phyloP scores from a whole-genome alignment of 768 basidiomycete genomes.

The Mycena galericulata region DNA sequence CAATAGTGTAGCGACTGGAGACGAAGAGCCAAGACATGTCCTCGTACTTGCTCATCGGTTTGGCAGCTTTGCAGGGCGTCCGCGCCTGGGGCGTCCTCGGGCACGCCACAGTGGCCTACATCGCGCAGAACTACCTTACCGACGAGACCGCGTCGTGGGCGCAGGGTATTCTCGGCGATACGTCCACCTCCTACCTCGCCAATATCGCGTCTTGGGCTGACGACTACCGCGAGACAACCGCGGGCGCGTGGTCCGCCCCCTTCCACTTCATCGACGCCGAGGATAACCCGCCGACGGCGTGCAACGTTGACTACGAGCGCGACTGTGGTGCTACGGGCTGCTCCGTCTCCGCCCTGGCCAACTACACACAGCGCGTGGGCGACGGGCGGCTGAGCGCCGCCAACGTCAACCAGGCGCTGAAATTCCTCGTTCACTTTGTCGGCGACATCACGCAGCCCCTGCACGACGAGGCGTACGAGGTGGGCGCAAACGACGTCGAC shows the following conservation, averaged over 20 bases:
- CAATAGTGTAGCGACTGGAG: no score
- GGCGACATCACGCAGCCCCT: slow-evolving; percentile 47
- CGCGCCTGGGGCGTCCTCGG: slow-evolving; percentile 41
- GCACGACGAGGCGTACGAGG: slow-evolving; percentile 42
- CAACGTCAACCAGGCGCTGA: slow-evolving; percentile 48
- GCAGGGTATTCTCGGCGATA: slow-evolving; percentile 28
- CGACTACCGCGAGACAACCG: slow-evolving; percentile 15
- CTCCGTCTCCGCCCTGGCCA: slow-evolving; percentile 51
- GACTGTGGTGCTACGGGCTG: slow-evolving; percentile 44
- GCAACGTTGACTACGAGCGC: slow-evolving; percentile 47
- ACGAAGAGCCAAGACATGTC: background rate
- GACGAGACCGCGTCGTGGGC: slow-evolving; percentile 44
- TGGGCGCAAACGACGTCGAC: slow-evolving; percentile 40
- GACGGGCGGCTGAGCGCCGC: slow-evolving; percentile 42
- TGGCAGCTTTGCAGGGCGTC: slow-evolving; percentile 20
- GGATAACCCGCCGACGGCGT: slow-evolving; percentile 43
- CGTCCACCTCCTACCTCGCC: slow-evolving; percentile 37
- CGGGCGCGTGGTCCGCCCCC: slow-evolving; percentile 32
- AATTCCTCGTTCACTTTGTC: slow-evolving; percentile 47
- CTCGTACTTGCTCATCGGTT: slow-evolving; percentile 17
- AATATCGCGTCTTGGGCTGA: slow-evolving; percentile 42
- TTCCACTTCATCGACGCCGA: slow-evolving; percentile 54
- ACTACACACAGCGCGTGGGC: slow-evolving; percentile 50
- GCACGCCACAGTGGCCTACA: slow-evolving; percentile 40
- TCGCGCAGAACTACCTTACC: slow-evolving; percentile 31